Evolutionary conservation across 2,329 filamentous ascomycete genomes (phyloP).

Genomic region (Penicillium sp.): DNA sequence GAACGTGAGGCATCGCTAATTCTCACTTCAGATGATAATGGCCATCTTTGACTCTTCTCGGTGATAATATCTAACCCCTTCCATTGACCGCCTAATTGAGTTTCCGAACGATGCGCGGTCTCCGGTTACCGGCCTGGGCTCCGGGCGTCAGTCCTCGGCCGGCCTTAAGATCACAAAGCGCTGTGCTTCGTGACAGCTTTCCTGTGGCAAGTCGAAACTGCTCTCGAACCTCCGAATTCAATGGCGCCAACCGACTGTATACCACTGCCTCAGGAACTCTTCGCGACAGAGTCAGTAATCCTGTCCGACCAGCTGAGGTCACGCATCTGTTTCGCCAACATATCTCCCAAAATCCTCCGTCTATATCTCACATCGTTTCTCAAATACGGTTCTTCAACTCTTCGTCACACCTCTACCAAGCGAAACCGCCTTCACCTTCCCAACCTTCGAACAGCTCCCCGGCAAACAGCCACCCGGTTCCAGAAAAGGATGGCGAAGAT

Average conservation of each 20-base stretch:
- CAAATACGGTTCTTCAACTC: slow-evolving; percentile 36
- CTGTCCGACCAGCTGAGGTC: slow-evolving; percentile 23
- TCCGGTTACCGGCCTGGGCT: slow-evolving; percentile 44
- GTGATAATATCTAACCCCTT: slow-evolving; percentile 33
- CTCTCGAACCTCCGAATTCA: slow-evolving; percentile 9
- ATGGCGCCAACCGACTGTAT: slow-evolving; percentile 27
- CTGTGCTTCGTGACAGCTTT: slow-evolving; percentile 26
- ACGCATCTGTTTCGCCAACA: slow-evolving; percentile 22
- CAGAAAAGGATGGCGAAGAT: slow-evolving; percentile 54
- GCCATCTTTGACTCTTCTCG: slow-evolving; percentile 30
- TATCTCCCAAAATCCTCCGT: slow-evolving; percentile 16
- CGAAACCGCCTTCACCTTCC: slow-evolving; percentile 26
- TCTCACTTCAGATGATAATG: slow-evolving; percentile 36
- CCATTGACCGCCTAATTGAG: slow-evolving; percentile 23
- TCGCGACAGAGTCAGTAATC: slow-evolving; percentile 23
- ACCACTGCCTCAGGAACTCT: slow-evolving; percentile 30
- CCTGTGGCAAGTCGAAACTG: slow-evolving; percentile 11
- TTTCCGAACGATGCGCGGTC: slow-evolving; percentile 47
- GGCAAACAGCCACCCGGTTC: slow-evolving; percentile 38
- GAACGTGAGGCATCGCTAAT: slow-evolving; percentile 13
- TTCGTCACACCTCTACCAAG: slow-evolving; percentile 32
- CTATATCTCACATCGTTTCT: slow-evolving; percentile 23
- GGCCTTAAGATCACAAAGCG: slow-evolving; percentile 26
- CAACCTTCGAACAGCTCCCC: slow-evolving; percentile 23
- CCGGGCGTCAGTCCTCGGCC: slow-evolving; percentile 36